Base-by-base conservation (phyloP, 1,139 yeast species). In the Yamadazyma trypodendri region DNA sequence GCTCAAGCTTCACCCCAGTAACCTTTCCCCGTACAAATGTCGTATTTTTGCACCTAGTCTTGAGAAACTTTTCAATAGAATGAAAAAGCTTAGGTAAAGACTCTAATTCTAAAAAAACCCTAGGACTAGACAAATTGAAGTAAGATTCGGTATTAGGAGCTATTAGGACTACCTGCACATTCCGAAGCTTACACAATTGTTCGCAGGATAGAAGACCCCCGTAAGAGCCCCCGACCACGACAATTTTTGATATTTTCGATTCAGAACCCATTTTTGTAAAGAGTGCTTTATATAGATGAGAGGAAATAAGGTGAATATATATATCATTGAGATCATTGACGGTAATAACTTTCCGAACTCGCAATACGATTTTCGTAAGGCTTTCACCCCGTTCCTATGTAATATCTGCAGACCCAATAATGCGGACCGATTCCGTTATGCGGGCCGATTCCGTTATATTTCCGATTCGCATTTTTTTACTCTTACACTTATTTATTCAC, bases 221-320 rank as follows among this genome's bases (percentile, higher is more conserved):
- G 40, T 48, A 64, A 2, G 68, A 65, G 2, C 63, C 68, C 8
- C 72, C 72, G 15, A 66, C 47, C n/a, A 66, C 57, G 3, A 63
- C 58, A n/a, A 65, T 45, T 21, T 40, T 34, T 32, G 28, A 25
- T 7, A 11, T 9, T 17, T 4, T 33, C 21, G 14, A 13, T 24
- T 24, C 30, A 23, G 11, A 7, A 7, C 6, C 10, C 12, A 4
- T 23, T 27, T 16, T 13, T 6, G 11, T 27, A 27, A 18, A n/a
- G n/a, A n/a, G n/a, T n/a, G n/a, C n/a, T n/a, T n/a, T n/a, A n/a
- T n/a, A n/a, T n/a, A n/a, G n/a, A n/a, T n/a, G n/a, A n/a, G 5
- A 8, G 7, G 21, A 8, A 18, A 18, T 6, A 5, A 18, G 21
- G 21, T 18, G 4, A 11, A 27, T 13, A 27, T 17, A 13, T 15